Evolutionary conservation across 2,329 filamentous ascomycete genomes (phyloP).

Genomic region (Camillea tinctor): DNA sequence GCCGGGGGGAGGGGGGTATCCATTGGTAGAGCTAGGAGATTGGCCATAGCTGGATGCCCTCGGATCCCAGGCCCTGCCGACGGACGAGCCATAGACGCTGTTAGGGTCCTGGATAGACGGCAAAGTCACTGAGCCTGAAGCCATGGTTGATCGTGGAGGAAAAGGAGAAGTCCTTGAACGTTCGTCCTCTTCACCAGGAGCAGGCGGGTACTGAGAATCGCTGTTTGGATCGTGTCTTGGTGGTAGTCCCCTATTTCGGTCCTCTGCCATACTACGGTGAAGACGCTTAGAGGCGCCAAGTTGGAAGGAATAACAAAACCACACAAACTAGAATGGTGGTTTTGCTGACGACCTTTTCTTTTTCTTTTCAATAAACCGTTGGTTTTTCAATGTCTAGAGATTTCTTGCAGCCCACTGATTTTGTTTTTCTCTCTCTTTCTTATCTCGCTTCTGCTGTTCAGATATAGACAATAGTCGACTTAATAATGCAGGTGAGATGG

Average conservation of each 20-base stretch:
- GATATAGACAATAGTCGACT: background rate
- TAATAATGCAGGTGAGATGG: background rate
- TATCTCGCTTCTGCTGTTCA: background rate
- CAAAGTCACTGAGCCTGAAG: slow-evolving; percentile 42
- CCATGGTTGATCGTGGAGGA: slow-evolving; percentile 39
- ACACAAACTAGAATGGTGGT: slow-evolving; percentile 14
- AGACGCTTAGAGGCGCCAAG: slow-evolving; percentile 32
- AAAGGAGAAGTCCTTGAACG: slow-evolving; percentile 33
- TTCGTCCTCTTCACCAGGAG: slow-evolving; percentile 43
- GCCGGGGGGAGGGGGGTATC: slow-evolving; percentile 40
- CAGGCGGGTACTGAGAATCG: slow-evolving; percentile 42
- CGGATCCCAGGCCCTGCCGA: slow-evolving; percentile 30
- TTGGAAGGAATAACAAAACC: slow-evolving; percentile 21
- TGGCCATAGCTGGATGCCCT: slow-evolving; percentile 39
- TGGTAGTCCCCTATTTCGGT: slow-evolving; percentile 35
- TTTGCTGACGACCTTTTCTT: slow-evolving; percentile 7
- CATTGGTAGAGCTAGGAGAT: slow-evolving; percentile 45
- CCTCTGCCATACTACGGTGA: slow-evolving; percentile 39
- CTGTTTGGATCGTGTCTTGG: slow-evolving; percentile 36
- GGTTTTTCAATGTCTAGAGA: background rate
- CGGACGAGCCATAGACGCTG: slow-evolving; percentile 25
- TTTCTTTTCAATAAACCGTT: no score
- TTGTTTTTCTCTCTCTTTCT: no score
- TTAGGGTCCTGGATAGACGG: slow-evolving; percentile 51
- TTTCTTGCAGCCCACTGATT: background rate